phyloP scores from a whole-genome alignment of 768 basidiomycete genomes.

The Postia placenta region DNA sequence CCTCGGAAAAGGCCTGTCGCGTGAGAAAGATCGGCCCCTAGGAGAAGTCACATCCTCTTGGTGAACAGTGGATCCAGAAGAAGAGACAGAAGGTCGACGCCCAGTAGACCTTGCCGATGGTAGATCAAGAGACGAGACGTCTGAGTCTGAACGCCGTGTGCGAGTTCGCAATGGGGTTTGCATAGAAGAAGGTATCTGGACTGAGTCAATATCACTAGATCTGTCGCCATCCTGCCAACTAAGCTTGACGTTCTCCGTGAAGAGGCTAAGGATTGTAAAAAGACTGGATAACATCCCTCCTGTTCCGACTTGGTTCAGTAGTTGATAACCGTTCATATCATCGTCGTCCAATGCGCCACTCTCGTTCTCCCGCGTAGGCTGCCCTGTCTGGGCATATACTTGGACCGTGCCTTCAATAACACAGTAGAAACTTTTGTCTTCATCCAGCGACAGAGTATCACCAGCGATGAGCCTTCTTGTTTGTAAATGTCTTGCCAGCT shows the following conservation, averaged over 20 bases:
- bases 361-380: constrained; percentile 35
- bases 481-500: constrained; percentile 92
- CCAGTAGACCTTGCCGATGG: constrained; percentile 25
- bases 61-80: constrained; percentile 66
- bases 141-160: constrained; percentile 46
- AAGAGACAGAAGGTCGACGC: constrained; percentile 57
- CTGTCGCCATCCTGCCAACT: constrained; percentile 77
- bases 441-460: constrained; percentile 85
- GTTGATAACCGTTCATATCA: constrained; percentile 91
- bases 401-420: constrained; percentile 98
- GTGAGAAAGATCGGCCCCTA: constrained; percentile 13
- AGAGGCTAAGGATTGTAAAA: constrained; percentile 94
- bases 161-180: constrained; percentile 14
- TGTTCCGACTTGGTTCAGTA: constrained; percentile 92
- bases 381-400: constrained; percentile 74
- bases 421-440: constrained; percentile 95
- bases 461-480: constrained; percentile 94
- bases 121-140: constrained; percentile 58
- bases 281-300: constrained; percentile 94
- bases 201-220: constrained; percentile 12
- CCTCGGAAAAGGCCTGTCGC: constrained; percentile 6
- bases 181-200: constrained; percentile 7
- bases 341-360: constrained; percentile 73
- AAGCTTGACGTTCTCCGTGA: constrained; percentile 90
- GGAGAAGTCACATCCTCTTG: constrained; percentile 28